Evolutionary conservation across 169 alveolate genomes (phyloP).

Genomic region (Cryptosporidium felis): DNA sequence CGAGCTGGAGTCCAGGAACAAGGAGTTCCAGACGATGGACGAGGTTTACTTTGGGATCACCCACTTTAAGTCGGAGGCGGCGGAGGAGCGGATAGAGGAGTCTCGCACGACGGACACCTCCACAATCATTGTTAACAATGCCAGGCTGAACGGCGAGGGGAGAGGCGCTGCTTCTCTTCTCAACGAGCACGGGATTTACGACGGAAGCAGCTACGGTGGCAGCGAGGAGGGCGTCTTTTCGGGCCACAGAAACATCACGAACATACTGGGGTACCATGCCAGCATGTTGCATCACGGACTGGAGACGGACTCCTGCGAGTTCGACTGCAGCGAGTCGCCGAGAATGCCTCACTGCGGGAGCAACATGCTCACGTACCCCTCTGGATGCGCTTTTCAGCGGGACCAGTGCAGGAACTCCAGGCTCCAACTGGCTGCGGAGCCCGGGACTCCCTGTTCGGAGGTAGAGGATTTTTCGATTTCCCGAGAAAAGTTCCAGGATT

Average conservation of each 20-base stretch:
- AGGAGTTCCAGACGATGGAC: slow-evolving; percentile 37
- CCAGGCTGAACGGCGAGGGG: not conserved
- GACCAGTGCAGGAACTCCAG: slow-evolving; percentile 57
- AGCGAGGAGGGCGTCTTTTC: not conserved
- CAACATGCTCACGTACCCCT: slow-evolving; percentile 53
- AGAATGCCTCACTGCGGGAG: slow-evolving; percentile 64
- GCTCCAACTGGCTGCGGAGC: slow-evolving; percentile 29
- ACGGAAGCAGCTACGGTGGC: not conserved
- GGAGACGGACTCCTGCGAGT: slow-evolving; percentile 35
- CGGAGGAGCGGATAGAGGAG: not conserved
- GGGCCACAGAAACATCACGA: not conserved
- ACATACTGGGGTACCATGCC: slow-evolving; percentile 10
- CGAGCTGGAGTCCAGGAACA: slow-evolving; percentile 26
- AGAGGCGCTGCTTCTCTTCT: not conserved
- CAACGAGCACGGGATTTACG: not conserved
- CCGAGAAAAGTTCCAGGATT: slow-evolving; percentile 34
- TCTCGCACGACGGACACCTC: slow-evolving; percentile 4
- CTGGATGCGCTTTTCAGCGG: slow-evolving; percentile 65
- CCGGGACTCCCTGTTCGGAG: slow-evolving; percentile 62
- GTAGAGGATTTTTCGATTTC: not conserved
- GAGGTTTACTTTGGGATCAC: slow-evolving; percentile 50
- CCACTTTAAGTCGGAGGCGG: slow-evolving; percentile 7
- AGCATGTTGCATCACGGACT: slow-evolving; percentile 17
- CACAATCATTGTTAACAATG: not conserved
- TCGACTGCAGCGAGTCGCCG: slow-evolving; percentile 60